Evolutionary conservation across 2,329 filamentous ascomycete genomes (phyloP), one percentile per base, ranked within the genome.

Genomic region (Colletotrichum neosansevieriae): DNA sequence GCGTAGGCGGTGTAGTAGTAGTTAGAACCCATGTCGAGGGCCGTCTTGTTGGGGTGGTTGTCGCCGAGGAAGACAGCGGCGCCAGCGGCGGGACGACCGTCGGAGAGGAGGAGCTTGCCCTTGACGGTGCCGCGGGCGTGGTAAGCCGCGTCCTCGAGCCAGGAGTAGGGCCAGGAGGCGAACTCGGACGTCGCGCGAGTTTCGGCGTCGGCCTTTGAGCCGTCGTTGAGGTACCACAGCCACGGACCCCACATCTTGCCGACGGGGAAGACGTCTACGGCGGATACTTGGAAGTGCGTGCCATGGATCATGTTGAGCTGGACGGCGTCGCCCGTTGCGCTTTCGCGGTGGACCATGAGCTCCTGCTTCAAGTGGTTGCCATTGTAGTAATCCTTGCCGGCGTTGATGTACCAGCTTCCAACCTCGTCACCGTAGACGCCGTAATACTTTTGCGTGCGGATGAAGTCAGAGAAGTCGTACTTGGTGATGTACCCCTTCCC

Each of bases 271-370:
- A 73, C 75, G 56, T 82, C 80, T 19, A 70, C 74, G 47, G 76
- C 75, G 1, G 73, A 76, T 4, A 77, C 79, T 70, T 78, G 76
- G 71, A 83, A 84, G 71, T 84, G 82, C 0, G 84, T 86, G 38
- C 84, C 85, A 70, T 86, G 84, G 38, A 86, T 79, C 81, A 87
- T 85, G 73, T 87, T 87, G 42, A 86, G 75, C 68, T 86, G 82
- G 2, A 86, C 84, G 1, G 80, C 79, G 67, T 86, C 84, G 5
- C 84, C 84, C 0, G 83, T 85, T 6, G 76, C 71, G 3, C 79
- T 83, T 71, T 86, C 84, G 6, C 85, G 81, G 68, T 86, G 85
- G 3, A 86, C 81, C 77, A 83, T 84, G 40, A 86, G 74, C 66
- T 86, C 84, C 71, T 86, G 83, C 76, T 86, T 86, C 24, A 86